phyloP scores from a whole-genome alignment of 2,329 filamentous ascomycete species.

The Thelonectria olida region DNA sequence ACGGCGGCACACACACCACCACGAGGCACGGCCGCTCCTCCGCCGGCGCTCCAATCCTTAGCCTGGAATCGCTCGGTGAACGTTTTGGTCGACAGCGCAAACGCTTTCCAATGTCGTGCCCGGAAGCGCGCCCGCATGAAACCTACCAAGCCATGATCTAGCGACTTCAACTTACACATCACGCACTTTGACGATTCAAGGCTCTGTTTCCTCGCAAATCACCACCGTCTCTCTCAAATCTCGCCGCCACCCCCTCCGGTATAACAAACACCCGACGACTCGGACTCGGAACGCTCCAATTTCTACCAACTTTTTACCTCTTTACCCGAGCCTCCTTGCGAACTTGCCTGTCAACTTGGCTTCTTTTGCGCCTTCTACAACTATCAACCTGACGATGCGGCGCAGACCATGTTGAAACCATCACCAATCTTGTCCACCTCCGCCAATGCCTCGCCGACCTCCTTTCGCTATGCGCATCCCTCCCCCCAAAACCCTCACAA shows the following conservation, averaged over 20 bases:
- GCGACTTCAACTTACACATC: constrained; percentile 32
- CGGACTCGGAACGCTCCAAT: constrained; percentile 18
- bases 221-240: constrained; percentile 1
- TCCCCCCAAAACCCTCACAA: constrained; percentile 40
- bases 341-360: constrained; percentile 9
- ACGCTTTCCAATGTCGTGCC: constrained; percentile 32
- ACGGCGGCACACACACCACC: constrained; percentile 13
- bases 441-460: constrained; percentile 62
- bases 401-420: constrained; percentile 67
- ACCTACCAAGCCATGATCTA: constrained; percentile 41
- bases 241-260: not conserved
- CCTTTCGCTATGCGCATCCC: constrained; percentile 49
- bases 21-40: constrained; percentile 14
- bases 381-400: constrained; percentile 53
- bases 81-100: constrained; percentile 43
- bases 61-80: constrained; percentile 42
- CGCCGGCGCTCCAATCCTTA: constrained; percentile 25
- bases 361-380: constrained; percentile 20
- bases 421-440: constrained; percentile 61
- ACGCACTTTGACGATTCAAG: constrained; percentile 5
- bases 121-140: constrained; percentile 35
- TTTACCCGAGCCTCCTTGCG: constrained; percentile 18
- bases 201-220: constrained; percentile 11
- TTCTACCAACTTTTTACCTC: constrained; percentile 17
- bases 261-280: constrained; percentile 20